Evolutionary conservation across 1,284 basidiomycete species (phyloP).

Genomic region (Phellinidium pouzarii): DNA sequence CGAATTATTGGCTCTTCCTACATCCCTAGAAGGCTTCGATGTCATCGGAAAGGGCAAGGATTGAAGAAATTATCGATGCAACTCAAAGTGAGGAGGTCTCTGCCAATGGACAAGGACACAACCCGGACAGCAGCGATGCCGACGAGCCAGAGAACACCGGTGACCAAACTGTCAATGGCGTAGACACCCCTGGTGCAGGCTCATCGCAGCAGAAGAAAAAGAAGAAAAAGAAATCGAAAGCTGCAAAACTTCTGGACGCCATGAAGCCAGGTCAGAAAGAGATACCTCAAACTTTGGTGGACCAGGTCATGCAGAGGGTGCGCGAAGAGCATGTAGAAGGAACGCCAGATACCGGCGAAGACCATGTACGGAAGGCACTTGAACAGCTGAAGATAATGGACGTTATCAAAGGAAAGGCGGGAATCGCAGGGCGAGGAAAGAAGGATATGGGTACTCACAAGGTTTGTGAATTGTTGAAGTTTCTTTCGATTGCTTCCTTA

Average conservation of each 20-base stretch:
- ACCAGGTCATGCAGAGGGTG: slow-evolving; percentile 53
- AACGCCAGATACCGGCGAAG: slow-evolving; percentile 45
- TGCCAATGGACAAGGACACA: slow-evolving; percentile 27
- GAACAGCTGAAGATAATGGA: slow-evolving; percentile 71
- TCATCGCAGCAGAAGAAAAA: slow-evolving; percentile 53
- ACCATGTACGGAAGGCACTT: slow-evolving; percentile 53
- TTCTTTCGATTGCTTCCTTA: slow-evolving; percentile 11
- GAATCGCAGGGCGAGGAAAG: slow-evolving; percentile 60
- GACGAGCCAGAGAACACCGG: slow-evolving; percentile 29
- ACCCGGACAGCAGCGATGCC: slow-evolving; percentile 20
- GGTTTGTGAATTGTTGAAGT: slow-evolving; percentile 28
- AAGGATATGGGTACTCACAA: slow-evolving; percentile 85
- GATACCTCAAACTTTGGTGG: slow-evolving; percentile 52
- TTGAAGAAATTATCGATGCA: slow-evolving; percentile 38
- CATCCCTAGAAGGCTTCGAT: slow-evolving; percentile 11
- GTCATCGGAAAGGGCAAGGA: slow-evolving; percentile 31
- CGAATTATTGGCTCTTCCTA: too few relatives aligned
- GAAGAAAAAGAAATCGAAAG: slow-evolving; percentile 71
- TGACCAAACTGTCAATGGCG: slow-evolving; percentile 24
- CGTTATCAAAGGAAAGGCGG: slow-evolving; percentile 63
- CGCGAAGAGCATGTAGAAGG: slow-evolving; percentile 47
- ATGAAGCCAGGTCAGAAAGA: slow-evolving; percentile 43
- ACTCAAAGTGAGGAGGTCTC: slow-evolving; percentile 20
- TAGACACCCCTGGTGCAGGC: slow-evolving; percentile 26
- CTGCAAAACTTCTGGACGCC: slow-evolving; percentile 44